These are phyloP conservation scores for Lomentospora prolificans DNA, from an alignment of 2,329 filamentous ascomycete genomes.

Conservation along the genomic window DNA sequence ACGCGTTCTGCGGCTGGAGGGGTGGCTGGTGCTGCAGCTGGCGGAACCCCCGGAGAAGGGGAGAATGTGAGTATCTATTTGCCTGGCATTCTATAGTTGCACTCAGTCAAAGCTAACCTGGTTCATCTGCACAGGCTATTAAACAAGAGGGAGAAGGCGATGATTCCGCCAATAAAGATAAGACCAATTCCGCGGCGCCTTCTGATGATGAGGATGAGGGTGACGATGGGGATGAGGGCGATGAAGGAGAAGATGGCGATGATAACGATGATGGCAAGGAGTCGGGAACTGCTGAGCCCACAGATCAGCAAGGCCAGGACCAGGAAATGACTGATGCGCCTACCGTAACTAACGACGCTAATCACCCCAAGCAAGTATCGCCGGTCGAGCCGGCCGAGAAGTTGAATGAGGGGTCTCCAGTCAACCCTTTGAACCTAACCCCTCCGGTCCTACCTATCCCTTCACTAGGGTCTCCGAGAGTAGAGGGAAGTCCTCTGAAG, in stretches of 20 bases:
- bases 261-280: constrained; percentile 30
- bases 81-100: constrained; percentile 14
- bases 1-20: constrained; percentile 23
- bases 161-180: constrained; percentile 35
- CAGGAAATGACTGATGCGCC: constrained; percentile 13
- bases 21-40: constrained; percentile 24
- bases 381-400: constrained; percentile 16
- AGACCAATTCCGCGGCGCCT: constrained; percentile 36
- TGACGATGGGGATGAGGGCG: constrained; percentile 37
- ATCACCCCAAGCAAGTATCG: constrained; percentile 17
- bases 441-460: constrained; percentile 19
- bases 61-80: constrained; percentile 21
- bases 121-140: too few species aligned
- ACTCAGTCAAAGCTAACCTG: not conserved
- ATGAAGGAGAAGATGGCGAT: constrained; percentile 34
- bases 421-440: constrained; percentile 22
- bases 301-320: constrained; percentile 9
- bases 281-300: constrained; percentile 4
- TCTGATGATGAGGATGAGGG: constrained; percentile 38
- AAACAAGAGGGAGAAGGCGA: constrained; percentile 37
- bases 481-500: constrained; percentile 44
- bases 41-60: constrained; percentile 26
- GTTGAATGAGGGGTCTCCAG: constrained; percentile 12
- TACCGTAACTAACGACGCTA: constrained; percentile 11
- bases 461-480: constrained; percentile 19